phyloP scores from a whole-genome alignment of 306 rosid species.

The Calophaca sinica region DNA sequence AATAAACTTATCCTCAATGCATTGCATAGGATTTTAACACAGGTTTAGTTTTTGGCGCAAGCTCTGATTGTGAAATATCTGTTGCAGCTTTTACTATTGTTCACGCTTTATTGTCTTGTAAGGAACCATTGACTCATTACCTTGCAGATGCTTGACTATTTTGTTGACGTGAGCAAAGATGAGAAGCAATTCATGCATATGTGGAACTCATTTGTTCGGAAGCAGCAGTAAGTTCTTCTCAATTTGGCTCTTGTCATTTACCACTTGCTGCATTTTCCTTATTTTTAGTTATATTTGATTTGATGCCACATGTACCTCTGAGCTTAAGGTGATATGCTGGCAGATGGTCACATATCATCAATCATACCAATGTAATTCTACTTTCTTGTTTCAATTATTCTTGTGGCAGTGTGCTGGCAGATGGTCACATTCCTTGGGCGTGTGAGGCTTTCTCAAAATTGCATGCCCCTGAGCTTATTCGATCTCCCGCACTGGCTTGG shows the following conservation, averaged over 20 bases:
- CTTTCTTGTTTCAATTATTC: conserved; percentile 32
- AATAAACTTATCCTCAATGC: background rate
- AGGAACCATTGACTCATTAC: conserved; percentile 27
- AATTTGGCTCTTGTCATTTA: conserved; percentile 8
- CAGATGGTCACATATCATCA: background rate
- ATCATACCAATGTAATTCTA: background rate
- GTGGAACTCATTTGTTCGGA: conserved; percentile 93
- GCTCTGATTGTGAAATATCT: background rate
- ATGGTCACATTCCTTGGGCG: conserved; percentile 91
- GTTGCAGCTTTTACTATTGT: background rate
- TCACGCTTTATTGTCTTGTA: conserved; percentile 5
- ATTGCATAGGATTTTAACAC: background rate
- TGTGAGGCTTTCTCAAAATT: conserved; percentile 80
- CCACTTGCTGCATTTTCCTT: background rate
- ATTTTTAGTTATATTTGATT: background rate
- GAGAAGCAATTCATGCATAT: conserved; percentile 90
- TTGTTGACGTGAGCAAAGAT: conserved; percentile 81
- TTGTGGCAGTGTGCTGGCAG: conserved; percentile 64
- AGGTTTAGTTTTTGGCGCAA: background rate
- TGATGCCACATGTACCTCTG: conserved; percentile 10
- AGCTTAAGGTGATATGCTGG: conserved; percentile 16
- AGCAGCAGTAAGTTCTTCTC: conserved; percentile 67
- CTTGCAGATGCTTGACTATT: conserved; percentile 89
- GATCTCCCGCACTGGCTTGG: conserved; percentile 58
- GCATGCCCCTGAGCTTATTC: conserved; percentile 69